Conservation (phyloP, 331 rosid species). For the Rhamnella rubrinervis region DNA sequence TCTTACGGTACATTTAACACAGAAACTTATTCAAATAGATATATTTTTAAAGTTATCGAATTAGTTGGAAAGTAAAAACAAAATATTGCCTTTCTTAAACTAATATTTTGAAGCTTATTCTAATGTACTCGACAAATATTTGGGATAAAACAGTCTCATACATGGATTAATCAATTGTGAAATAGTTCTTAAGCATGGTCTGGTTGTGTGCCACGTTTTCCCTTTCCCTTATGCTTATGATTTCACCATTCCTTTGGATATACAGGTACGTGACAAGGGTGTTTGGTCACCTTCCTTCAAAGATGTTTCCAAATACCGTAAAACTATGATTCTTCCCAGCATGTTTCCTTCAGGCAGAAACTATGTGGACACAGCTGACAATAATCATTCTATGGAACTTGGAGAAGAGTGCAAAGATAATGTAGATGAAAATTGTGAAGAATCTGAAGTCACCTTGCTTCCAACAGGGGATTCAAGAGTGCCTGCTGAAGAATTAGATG, state of each 20-base stretch:
- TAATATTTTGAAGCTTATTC: no score
- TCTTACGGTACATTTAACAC: no score
- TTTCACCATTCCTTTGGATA: slow-evolving; percentile 16
- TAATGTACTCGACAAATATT: no score
- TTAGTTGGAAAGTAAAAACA: no score
- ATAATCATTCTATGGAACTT: slow-evolving; percentile 28
- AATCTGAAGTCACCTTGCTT: slow-evolving; percentile 24
- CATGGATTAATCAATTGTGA: no score
- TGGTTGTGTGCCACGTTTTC: not conserved
- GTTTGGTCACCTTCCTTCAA: slow-evolving; percentile 66
- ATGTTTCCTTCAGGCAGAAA: slow-evolving; percentile 89
- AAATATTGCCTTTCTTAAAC: no score
- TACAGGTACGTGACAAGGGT: slow-evolving; percentile 83
- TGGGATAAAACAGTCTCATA: no score
- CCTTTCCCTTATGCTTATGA: not conserved
- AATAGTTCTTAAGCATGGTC: not conserved
- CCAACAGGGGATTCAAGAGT: slow-evolving; percentile 31
- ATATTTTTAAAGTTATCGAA: no score
- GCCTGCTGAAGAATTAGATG: slow-evolving; percentile 33
- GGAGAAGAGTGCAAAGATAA: slow-evolving; percentile 38
- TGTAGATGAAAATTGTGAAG: slow-evolving; percentile 38
- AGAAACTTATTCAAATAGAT: no score
- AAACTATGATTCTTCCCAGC: slow-evolving; percentile 54
- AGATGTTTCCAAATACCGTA: slow-evolving; percentile 65
- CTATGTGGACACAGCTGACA: slow-evolving; percentile 26